phyloP scores from a whole-genome alignment of 192 early-diverging fungal genomes.

The Spizellomyces punctatus region DNA sequence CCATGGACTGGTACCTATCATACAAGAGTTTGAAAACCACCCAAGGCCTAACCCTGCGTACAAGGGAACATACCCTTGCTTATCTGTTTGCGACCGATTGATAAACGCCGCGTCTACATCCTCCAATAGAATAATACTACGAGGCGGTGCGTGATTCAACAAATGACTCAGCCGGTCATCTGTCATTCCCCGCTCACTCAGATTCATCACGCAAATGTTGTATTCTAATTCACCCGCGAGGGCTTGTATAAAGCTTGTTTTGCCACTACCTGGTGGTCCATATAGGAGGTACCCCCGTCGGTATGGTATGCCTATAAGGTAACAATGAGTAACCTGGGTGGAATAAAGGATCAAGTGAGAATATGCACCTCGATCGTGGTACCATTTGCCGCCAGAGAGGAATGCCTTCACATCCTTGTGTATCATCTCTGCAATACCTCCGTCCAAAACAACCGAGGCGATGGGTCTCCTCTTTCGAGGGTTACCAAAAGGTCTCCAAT shows the following conservation, averaged over 20 bases:
- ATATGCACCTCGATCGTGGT: slow-evolving; percentile 55
- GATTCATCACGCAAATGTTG: slow-evolving; percentile 76
- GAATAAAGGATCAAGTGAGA: too few species aligned
- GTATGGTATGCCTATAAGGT: slow-evolving; percentile 59
- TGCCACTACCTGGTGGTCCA: slow-evolving; percentile 74
- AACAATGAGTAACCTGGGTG: not conserved
- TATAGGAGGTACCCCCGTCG: slow-evolving; percentile 69
- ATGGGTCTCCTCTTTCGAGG: slow-evolving; percentile 77
- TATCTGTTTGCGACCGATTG: slow-evolving; percentile 63
- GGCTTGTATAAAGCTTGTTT: slow-evolving; percentile 70
- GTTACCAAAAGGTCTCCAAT: slow-evolving; percentile 96
- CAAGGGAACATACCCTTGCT: slow-evolving; percentile 55
- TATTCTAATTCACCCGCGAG: slow-evolving; percentile 76
- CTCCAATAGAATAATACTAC: slow-evolving; percentile 71
- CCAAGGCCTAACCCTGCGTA: not conserved
- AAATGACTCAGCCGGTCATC: slow-evolving; percentile 63
- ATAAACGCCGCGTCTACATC: slow-evolving; percentile 80
- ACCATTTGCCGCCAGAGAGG: slow-evolving; percentile 50
- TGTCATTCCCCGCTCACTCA: slow-evolving; percentile 69
- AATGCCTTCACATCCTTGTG: slow-evolving; percentile 48
- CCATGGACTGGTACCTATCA: slow-evolving; percentile 40
- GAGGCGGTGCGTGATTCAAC: slow-evolving; percentile 48
- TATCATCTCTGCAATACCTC: slow-evolving; percentile 35
- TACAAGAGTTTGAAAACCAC: slow-evolving; percentile 8
- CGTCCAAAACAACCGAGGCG: slow-evolving; percentile 48